A percentile compares a stretch with the other conserved stretches of the same genome.
Evolutionary conservation across 1,284 basidiomycete genomes (phyloP).

Genomic region (Irpex sp.): DNA sequence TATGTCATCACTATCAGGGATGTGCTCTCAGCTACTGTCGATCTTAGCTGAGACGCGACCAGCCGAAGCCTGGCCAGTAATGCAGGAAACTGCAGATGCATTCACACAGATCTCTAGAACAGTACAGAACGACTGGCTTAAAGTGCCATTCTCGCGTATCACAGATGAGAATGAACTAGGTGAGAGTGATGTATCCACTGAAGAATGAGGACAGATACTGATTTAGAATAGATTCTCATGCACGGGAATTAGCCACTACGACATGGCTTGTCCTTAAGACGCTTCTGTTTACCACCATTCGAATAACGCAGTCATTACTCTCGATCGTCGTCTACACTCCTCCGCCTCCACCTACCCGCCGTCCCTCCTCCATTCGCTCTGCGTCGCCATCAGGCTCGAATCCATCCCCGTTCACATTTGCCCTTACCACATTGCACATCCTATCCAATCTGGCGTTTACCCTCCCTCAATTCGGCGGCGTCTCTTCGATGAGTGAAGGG

Average conservation of each 20-base stretch:
- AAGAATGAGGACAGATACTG: slow-evolving; percentile 3
- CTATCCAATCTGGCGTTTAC: slow-evolving; percentile 67
- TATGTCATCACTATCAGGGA: slow-evolving; percentile 49
- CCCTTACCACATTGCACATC: slow-evolving; percentile 45
- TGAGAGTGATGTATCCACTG: slow-evolving; percentile 21
- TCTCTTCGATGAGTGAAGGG: slow-evolving; percentile 43
- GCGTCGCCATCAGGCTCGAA: slow-evolving; percentile 15
- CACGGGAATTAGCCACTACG: slow-evolving; percentile 39
- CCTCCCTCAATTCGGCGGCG: slow-evolving; percentile 70
- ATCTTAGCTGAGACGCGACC: slow-evolving; percentile 45
- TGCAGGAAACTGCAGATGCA: slow-evolving; percentile 38
- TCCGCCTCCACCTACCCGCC: not conserved
- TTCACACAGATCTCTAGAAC: slow-evolving; percentile 35
- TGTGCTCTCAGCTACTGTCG: slow-evolving; percentile 44
- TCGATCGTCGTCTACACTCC: slow-evolving; percentile 27
- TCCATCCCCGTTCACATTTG: slow-evolving; percentile 41
- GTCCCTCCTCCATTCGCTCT: slow-evolving; percentile 32
- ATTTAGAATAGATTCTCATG: no score
- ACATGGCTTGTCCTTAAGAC: slow-evolving; percentile 69
- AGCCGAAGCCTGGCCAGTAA: slow-evolving; percentile 39
- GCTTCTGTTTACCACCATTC: slow-evolving; percentile 61
- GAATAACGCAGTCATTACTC: slow-evolving; percentile 64
- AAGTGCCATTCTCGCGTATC: slow-evolving; percentile 36
- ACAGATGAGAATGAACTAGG: slow-evolving; percentile 31
- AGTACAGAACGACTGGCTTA: slow-evolving; percentile 53